phyloP scores from a whole-genome alignment of 352 stramenopile genomes.

The Phytophthora sp. region DNA sequence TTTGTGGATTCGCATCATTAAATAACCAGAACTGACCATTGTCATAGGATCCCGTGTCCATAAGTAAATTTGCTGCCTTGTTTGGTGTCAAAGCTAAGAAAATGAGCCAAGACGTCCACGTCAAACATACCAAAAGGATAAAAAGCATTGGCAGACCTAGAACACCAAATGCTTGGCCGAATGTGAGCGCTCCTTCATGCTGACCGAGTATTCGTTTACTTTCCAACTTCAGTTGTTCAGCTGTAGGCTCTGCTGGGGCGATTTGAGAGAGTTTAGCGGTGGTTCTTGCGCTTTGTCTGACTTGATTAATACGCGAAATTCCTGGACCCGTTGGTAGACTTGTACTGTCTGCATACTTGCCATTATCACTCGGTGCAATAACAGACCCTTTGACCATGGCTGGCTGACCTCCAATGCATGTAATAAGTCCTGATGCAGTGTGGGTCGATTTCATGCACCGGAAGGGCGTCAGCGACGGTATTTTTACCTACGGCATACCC shows the following conservation, averaged over 20 bases:
- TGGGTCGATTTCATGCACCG: background rate
- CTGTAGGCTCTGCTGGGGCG: background rate
- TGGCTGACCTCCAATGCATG: background rate
- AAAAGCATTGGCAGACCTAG: conserved; percentile 22
- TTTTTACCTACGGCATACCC: background rate
- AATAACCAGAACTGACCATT: conserved; percentile 55
- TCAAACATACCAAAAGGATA: conserved; percentile 19
- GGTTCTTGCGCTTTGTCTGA: background rate
- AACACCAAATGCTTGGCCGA: conserved; percentile 8
- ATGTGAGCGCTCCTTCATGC: background rate
- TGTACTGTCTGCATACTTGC: too few relatives aligned
- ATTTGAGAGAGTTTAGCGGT: background rate
- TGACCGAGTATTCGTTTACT: background rate
- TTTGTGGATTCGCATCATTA: conserved; percentile 5
- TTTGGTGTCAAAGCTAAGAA: conserved; percentile 44
- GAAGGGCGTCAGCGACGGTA: background rate
- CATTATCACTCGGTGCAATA: background rate
- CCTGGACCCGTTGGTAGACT: background rate
- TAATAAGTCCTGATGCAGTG: background rate
- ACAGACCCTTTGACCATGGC: background rate
- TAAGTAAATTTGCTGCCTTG: conserved; percentile 42
- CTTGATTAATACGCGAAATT: background rate
- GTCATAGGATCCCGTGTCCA: conserved; percentile 51
- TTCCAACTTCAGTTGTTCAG: background rate
- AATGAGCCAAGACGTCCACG: conserved; percentile 44